Evolutionary conservation across 305 asterid species (phyloP), one percentile per base, ranked within the genome.

Genomic region (Fraxinus velutina): DNA sequence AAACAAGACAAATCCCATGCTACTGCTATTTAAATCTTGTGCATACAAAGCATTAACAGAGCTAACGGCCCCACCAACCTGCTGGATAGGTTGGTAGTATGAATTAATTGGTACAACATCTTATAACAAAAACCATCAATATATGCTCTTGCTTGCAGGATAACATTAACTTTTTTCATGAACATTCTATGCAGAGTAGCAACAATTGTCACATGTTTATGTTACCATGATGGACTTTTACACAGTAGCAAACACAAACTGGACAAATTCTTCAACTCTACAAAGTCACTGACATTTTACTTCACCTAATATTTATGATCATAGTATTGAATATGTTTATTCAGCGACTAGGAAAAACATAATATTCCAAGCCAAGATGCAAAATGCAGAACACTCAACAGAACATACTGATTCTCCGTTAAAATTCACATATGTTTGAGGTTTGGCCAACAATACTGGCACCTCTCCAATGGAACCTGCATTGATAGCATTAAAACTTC

Each of bases 381-480:
- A 24, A 24, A 71, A 52, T 33, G 32, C 13, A 50, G n/a, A 64
- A 75, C 44, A 73, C 44, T 42, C 50, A 6, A 9, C 79, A 88
- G 82, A 34, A 89, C 97, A 29, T 72, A 95, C 99, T 84, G 97
- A 82, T 87, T 94, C 98, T 80, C 98, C 97, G 75, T 97, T 95
- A 87, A 92, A 95, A 86, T 94, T 95, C 97, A 94, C 92, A 83
- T 95, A 96, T 0, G 98, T 77, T 89, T 93, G 98, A 78, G 99
- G 99, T 83, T 96, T 96, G 86, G 90, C 97, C 86, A 96, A 85
- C 36, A 96, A 84, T 82, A 93, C 84, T 0, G 99, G 98, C 6
- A 96, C 93, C 87, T 96, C 89, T 44, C 97, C 97, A 34, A 96
- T 92, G 32, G 94, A 91, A 89, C 99, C 99, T 96, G 93, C 85